Evolutionary conservation across 257 asterid genomes (phyloP).

Genomic region (Voacanga thouarsii): DNA sequence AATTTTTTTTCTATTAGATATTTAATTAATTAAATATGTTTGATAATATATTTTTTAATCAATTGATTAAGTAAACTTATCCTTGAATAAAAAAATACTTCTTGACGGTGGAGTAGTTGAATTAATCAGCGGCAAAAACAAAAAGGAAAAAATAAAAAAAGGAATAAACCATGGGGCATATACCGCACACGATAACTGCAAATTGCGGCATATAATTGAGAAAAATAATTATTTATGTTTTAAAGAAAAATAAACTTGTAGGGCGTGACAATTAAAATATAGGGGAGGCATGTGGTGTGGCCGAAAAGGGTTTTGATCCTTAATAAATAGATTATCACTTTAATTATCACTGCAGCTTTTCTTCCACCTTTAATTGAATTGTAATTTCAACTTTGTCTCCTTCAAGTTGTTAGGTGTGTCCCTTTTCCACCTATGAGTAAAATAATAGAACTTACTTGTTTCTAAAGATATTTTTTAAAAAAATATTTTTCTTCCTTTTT

Average conservation of each 20-base stretch:
- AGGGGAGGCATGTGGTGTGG: conserved; percentile 51
- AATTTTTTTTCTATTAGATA: too few relatives aligned
- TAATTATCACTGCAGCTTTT: conserved; percentile 54
- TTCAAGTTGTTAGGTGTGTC: background rate
- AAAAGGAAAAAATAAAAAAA: background rate
- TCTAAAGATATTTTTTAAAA: too few relatives aligned
- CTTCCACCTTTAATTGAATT: background rate
- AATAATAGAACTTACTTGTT: too few relatives aligned
- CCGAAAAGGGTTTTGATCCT: conserved; percentile 36
- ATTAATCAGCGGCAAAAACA: background rate
- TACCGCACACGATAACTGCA: background rate
- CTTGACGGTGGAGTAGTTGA: background rate
- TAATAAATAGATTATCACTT: conserved; percentile 20
- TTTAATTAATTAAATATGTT: too few relatives aligned
- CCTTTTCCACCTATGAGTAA: background rate
- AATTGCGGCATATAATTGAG: background rate
- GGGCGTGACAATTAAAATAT: conserved; percentile 63
- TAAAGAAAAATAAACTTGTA: conserved; percentile 13
- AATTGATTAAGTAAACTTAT: too few relatives aligned
- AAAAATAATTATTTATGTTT: background rate
- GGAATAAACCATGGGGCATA: background rate
- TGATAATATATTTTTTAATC: too few relatives aligned
- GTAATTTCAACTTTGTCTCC: background rate
- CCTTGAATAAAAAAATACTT: too few relatives aligned
- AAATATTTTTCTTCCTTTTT: too few relatives aligned